Conservation (phyloP, 495 filamentous ascomycete genomes). For the Lepidopterella palustris region DNA sequence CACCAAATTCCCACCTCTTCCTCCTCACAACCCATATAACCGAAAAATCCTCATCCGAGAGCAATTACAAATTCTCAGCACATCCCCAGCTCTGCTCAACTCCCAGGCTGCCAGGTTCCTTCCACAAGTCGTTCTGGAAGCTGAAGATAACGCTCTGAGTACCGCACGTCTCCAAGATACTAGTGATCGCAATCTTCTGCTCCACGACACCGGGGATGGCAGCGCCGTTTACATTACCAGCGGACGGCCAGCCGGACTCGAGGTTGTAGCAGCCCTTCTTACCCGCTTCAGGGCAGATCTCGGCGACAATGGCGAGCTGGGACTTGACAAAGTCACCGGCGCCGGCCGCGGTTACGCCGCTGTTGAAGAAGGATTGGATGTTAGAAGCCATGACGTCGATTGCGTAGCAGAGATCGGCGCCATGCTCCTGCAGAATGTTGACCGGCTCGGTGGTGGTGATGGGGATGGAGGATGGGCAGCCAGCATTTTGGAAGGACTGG, state of each 20-base stretch:
- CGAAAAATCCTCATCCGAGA: background rate
- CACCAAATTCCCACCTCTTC: background rate
- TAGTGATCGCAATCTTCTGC: constrained; percentile 65
- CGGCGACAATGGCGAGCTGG: constrained; percentile 60
- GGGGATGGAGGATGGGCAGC: constrained; percentile 65
- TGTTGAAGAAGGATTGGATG: constrained; percentile 93
- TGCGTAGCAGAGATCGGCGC: constrained; percentile 55
- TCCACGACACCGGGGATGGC: constrained; percentile 60
- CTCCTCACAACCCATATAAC: background rate
- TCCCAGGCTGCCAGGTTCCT: constrained; percentile 56
- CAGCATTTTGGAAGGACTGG: constrained; percentile 44
- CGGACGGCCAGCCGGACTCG: constrained; percentile 86
- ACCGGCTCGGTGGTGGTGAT: constrained; percentile 84
- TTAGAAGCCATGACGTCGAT: constrained; percentile 78
- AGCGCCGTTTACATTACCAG: constrained; percentile 59
- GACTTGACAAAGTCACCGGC: constrained; percentile 67
- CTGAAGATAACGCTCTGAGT: constrained; percentile 68
- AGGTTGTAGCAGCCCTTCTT: constrained; percentile 61
- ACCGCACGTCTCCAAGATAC: constrained; percentile 53
- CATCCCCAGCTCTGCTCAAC: constrained; percentile 72
- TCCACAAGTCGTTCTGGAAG: constrained; percentile 77
- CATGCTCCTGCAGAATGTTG: constrained; percentile 55
- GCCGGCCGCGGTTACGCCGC: constrained; percentile 47
- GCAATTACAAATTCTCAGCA: constrained; percentile 16
- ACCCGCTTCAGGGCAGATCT: constrained; percentile 50